Evolutionary conservation across 2,329 filamentous ascomycete species (phyloP).

Genomic region (Paecilomyces variotii): DNA sequence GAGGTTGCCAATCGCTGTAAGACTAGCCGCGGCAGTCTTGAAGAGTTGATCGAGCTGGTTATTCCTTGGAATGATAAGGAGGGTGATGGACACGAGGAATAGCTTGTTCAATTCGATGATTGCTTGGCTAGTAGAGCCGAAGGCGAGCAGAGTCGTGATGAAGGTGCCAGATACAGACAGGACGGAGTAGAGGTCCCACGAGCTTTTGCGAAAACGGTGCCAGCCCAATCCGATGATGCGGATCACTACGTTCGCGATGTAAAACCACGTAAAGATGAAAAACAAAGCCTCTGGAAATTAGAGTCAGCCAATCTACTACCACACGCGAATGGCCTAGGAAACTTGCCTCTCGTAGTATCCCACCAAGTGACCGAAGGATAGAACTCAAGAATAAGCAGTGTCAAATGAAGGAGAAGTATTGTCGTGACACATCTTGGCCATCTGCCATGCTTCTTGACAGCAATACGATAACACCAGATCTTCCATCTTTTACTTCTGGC

Average conservation of each 20-base stretch:
- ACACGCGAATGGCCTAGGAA: not conserved
- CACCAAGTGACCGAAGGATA: conserved; percentile 66
- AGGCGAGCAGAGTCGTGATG: conserved; percentile 67
- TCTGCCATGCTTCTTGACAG: conserved; percentile 84
- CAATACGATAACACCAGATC: conserved; percentile 89
- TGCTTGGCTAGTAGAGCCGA: conserved; percentile 49
- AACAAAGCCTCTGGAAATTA: conserved; percentile 59
- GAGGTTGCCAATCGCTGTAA: conserved; percentile 83
- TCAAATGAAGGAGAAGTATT: conserved; percentile 71
- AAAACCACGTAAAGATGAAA: conserved; percentile 71
- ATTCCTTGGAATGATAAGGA: conserved; percentile 89
- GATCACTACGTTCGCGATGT: conserved; percentile 73
- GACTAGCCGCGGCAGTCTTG: conserved; percentile 92
- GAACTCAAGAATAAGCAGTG: conserved; percentile 78
- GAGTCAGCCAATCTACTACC: conserved; percentile 12
- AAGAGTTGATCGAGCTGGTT: conserved; percentile 96
- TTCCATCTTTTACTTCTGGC: conserved; percentile 72
- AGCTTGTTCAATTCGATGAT: conserved; percentile 85
- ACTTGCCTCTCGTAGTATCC: conserved; percentile 55
- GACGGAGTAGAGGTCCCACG: conserved; percentile 90
- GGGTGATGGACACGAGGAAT: conserved; percentile 80
- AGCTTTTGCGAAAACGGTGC: conserved; percentile 83
- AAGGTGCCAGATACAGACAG: conserved; percentile 73
- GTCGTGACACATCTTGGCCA: conserved; percentile 82
- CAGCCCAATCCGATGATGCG: conserved; percentile 84